These are phyloP conservation scores for Hypoxylon intermedium DNA, from an alignment of 495 filamentous ascomycete species.

Conservation along the genomic window DNA sequence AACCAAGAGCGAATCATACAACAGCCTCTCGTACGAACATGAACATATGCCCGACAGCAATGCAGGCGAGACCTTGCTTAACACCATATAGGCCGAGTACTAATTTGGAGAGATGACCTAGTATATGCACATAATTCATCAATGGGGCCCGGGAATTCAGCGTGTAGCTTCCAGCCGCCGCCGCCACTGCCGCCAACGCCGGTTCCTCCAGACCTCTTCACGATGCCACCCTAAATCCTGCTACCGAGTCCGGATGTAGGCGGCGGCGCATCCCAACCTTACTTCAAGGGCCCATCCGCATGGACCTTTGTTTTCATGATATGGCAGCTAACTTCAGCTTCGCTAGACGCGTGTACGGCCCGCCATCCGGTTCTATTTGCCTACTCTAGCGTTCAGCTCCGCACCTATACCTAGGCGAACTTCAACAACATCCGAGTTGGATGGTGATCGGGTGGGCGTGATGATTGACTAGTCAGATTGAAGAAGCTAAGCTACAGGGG, in stretches of 20 bases:
- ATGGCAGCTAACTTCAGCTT: not conserved
- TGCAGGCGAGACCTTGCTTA: too few species aligned
- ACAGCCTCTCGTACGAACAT: too few species aligned
- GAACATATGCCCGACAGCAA: too few species aligned
- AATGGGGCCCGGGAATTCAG: not conserved
- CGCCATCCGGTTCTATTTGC: slow-evolving; percentile 1
- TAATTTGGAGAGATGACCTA: too few species aligned
- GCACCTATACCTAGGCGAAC: not conserved
- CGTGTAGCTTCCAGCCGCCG: not conserved
- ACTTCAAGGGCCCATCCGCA: not conserved
- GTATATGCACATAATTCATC: not conserved
- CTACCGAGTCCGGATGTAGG: slow-evolving; percentile 1
- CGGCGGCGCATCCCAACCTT: not conserved
- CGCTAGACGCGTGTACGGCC: not conserved
- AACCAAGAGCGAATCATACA: too few species aligned
- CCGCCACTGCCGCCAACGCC: not conserved
- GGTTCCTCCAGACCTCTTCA: not conserved
- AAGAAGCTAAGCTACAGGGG: too few species aligned
- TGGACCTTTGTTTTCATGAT: not conserved
- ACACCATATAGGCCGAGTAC: too few species aligned
- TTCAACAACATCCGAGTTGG: not conserved
- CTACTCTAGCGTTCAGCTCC: not conserved
- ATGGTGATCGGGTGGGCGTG: not conserved
- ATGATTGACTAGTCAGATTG: too few species aligned
- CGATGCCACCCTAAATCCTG: not conserved